phyloP scores from a whole-genome alignment of 805 yeast species.

The Schizosaccharomyces osmophilus region DNA sequence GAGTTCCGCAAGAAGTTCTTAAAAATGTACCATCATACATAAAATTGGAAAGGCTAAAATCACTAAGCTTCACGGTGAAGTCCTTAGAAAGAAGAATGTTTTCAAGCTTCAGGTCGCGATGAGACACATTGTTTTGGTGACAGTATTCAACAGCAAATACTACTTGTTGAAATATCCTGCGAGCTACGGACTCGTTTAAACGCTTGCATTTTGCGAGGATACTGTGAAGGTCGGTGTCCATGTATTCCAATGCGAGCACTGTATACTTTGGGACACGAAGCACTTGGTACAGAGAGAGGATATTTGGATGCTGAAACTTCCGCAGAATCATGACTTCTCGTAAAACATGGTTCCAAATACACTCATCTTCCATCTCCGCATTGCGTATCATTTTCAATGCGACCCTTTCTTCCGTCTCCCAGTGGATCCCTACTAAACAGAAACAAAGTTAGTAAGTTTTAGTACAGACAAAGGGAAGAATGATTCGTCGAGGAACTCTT shows the following conservation, averaged over 20 bases:
- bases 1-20: conserved; percentile 87
- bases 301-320: conserved; percentile 78
- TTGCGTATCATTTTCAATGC: conserved; percentile 83
- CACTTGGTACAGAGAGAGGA: conserved; percentile 83
- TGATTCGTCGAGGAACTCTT: too few species aligned
- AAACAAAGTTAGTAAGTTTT: neutral
- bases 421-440: conserved; percentile 24
- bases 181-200: conserved; percentile 44
- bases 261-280: conserved; percentile 86
- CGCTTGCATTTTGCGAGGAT: conserved; percentile 85
- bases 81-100: conserved; percentile 74
- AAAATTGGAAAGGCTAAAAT: neutral
- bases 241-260: conserved; percentile 82
- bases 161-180: conserved; percentile 85
- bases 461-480: neutral
- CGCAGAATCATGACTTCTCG: conserved; percentile 78
- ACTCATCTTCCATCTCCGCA: conserved; percentile 74
- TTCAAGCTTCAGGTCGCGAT: conserved; percentile 90
- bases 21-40: neutral
- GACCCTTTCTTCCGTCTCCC: conserved; percentile 74
- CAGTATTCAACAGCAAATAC: conserved; percentile 92
- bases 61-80: conserved; percentile 21
- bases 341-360: conserved; percentile 91
- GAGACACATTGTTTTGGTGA: conserved; percentile 88
- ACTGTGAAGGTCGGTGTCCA: conserved; percentile 57